Percentiles rank a stretch among this genome's conserved stretches.
Evolutionary conservation across 306 rosid genomes (phyloP).

Genomic region (Rosa chinensis): DNA sequence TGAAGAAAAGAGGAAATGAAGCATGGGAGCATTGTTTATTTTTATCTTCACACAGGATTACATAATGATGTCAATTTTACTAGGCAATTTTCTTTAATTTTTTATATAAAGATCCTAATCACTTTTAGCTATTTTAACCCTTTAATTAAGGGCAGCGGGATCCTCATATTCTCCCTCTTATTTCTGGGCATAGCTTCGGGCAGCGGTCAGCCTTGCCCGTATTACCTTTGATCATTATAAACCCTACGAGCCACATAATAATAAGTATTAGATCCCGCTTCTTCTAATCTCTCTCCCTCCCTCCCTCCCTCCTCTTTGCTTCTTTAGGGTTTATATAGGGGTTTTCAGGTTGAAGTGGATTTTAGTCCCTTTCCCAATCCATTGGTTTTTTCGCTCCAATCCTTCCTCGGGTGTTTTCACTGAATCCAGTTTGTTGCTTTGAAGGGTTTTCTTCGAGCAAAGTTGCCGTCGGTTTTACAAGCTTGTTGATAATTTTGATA

Average conservation of each 20-base stretch:
- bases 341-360: slow-evolving; percentile 5
- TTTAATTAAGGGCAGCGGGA: not conserved
- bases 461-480: not conserved
- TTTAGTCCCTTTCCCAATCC: not conserved
- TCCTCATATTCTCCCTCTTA: not conserved
- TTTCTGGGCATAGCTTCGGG: slow-evolving; percentile 13
- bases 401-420: not conserved
- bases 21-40: too few species aligned
- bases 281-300: not conserved
- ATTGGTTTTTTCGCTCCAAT: not conserved
- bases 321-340: slow-evolving; percentile 28
- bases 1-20: too few species aligned
- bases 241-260: not conserved
- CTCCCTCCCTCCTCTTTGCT: not conserved
- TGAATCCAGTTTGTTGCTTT: not conserved
- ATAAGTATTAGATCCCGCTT: slow-evolving; percentile 10
- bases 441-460: not conserved
- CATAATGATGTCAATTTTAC: not conserved
- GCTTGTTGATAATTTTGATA: not conserved
- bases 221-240: slow-evolving; percentile 22
- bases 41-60: too few species aligned
- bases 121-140: not conserved
- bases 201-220: slow-evolving; percentile 52
- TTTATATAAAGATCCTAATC: not conserved
- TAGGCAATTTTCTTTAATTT: not conserved